These are phyloP conservation scores for Cryphonectria parasitica DNA, from an alignment of 2,329 filamentous ascomycete species.

Conservation along the genomic window DNA sequence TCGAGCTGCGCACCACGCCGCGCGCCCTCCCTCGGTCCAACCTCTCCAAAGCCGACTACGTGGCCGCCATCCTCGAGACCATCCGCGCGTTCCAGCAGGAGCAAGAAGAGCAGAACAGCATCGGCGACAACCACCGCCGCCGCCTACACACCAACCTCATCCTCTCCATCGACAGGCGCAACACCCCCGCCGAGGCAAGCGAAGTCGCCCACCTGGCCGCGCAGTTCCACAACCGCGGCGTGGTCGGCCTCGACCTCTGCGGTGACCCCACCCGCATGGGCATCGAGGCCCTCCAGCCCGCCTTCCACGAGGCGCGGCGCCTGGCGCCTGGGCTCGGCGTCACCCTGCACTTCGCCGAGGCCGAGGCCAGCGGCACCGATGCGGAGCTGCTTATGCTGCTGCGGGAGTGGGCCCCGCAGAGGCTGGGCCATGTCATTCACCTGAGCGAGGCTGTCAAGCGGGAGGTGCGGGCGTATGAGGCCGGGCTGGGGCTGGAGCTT, in stretches of 20 bases:
- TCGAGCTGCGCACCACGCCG: constrained; percentile 82
- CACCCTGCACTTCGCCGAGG: constrained; percentile 81
- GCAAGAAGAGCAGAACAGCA: constrained; percentile 27
- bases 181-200: constrained; percentile 61
- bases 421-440: constrained; percentile 80
- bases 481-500: constrained; percentile 69
- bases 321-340: constrained; percentile 56
- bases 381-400: constrained; percentile 68
- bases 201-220: constrained; percentile 67
- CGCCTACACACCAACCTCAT: constrained; percentile 67
- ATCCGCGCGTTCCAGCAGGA: constrained; percentile 58
- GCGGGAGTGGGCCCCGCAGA: constrained; percentile 61
- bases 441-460: constrained; percentile 63
- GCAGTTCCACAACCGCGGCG: constrained; percentile 53
- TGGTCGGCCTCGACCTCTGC: constrained; percentile 79
- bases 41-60: constrained; percentile 66
- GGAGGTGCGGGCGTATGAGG: constrained; percentile 54
- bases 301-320: constrained; percentile 60
- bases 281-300: constrained; percentile 60
- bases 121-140: constrained; percentile 31
- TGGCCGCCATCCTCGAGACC: constrained; percentile 67
- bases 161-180: constrained; percentile 73
- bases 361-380: constrained; percentile 57
- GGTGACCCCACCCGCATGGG: constrained; percentile 71
- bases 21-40: constrained; percentile 55